These are phyloP conservation scores for Polychaeton citri DNA, from an alignment of 2,329 filamentous ascomycete species.

Conservation along the genomic window DNA sequence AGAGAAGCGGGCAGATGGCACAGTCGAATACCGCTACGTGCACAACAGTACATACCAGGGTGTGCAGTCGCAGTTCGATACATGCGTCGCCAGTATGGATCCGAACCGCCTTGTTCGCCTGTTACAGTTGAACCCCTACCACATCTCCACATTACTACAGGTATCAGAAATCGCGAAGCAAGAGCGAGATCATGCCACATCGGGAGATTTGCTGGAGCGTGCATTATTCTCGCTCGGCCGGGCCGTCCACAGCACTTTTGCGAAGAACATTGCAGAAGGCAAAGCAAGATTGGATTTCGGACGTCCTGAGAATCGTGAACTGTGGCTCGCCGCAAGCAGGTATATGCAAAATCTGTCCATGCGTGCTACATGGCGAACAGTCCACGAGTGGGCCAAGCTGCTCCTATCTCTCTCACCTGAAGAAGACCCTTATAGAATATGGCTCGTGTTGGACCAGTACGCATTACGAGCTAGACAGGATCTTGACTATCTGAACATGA, in stretches of 20 bases:
- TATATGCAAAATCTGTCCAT: constrained; percentile 76
- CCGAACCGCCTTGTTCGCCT: constrained; percentile 70
- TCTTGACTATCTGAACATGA: constrained; percentile 62
- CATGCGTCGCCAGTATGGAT: constrained; percentile 69
- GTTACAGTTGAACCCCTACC: constrained; percentile 66
- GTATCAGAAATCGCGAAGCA: constrained; percentile 87
- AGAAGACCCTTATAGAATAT: constrained; percentile 69
- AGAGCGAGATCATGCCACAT: constrained; percentile 73
- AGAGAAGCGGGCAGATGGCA: constrained; percentile 42
- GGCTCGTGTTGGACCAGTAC: constrained; percentile 68
- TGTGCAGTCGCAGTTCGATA: constrained; percentile 63
- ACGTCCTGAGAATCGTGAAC: constrained; percentile 76
- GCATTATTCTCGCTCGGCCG: constrained; percentile 90
- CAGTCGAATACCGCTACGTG: constrained; percentile 61
- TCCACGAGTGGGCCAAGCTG: constrained; percentile 85
- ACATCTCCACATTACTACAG: constrained; percentile 86
- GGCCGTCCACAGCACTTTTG: constrained; percentile 71
- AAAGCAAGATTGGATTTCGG: constrained; percentile 69
- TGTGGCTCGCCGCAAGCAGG: constrained; percentile 80
- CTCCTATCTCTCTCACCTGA: constrained; percentile 59
- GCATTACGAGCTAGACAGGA: constrained; percentile 70
- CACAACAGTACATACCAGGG: constrained; percentile 63
- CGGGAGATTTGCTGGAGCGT: constrained; percentile 77
- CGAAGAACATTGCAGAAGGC: constrained; percentile 60
- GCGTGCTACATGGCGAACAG: constrained; percentile 88